Evolutionary conservation across 352 stramenopile genomes (phyloP), one percentile per base, ranked within the genome.

Genomic region (Phytophthora sp.): DNA sequence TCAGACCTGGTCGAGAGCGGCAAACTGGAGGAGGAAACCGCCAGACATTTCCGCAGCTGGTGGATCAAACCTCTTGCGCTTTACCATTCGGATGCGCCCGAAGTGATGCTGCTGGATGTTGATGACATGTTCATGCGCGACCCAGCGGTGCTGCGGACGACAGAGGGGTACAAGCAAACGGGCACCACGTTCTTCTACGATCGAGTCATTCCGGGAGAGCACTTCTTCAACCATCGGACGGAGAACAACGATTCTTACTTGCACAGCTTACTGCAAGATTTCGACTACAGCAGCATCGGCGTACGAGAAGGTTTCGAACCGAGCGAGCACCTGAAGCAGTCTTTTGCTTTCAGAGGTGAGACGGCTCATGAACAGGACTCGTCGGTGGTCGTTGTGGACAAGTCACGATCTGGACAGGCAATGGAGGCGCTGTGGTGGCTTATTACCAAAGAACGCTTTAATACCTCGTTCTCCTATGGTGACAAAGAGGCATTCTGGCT

Each of bases 121-220:
- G 79, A 87, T 51, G 82, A 76, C 11, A 30, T 91, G 21, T 62
- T 87, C 21, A 56, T 85, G 53, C 51, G 38, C 0, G 64, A 91
- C 27, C 77, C 78, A 1, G 69, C 82, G 12, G 38, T 68, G 5
- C 15, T 91, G 9, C 58, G 74, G 2, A 53, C 58, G 7, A 77
- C 60, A 3, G 49, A 58, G 0, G 74, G 63, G 4, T 91, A 91
- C 69, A 50, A 70, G 7, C 31, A 32, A 8, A 84, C 59, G 21
- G 77, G 79, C 8, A 89, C 82, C 17, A 72, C 79, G 5, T 91
- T 91, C 62, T 91, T 91, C 59, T 88, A 89, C 61, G 79, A 91
- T 62, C 79, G 75, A 27, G 75, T 82, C 35, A 57, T 81, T 26
- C 51, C 48, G 3, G 42, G 72, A 8, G 34, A 76, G 20, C n/a